Base-by-base conservation (phyloP, 768 basidiomycete species). In the Mycena venus region DNA sequence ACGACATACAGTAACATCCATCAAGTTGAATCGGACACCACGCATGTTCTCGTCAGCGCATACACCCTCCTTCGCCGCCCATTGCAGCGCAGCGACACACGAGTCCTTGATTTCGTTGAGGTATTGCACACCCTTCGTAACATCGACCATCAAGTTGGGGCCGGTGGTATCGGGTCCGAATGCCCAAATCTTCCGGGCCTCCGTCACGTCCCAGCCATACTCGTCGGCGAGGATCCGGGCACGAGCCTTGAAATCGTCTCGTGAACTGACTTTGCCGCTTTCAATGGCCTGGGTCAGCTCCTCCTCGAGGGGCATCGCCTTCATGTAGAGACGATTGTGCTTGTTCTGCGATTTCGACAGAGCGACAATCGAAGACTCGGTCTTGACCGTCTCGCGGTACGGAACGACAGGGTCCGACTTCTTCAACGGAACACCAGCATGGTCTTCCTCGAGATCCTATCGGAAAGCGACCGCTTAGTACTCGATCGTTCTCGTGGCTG, bases 51-150 rank as follows among this genome's bases (percentile, higher is more conserved):
- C 98, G 83, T 99, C 98, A 67, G 93, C 93, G 80, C 94, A 92
- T 79, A 95, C 97, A 90, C 96, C 96, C 86, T 99, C 98, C 90
- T 98, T 99, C 70, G 96, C 95, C 55, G 98, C 98, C 98, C 97
- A 99, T 86, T 99, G 98, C 93, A 99, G 96, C 58, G 96, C 97
- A 79, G 98, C 98, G 84, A 99, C 91, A 84, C 97, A 98, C 78
- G 98, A 99, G 85, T 99, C 98, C 90, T 99, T 99, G 90, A 99
- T 99, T 91, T 99, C 98, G 84, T 96, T 98, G 75, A 99, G 88
- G 88, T 98, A 99, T 83, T 99, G 98, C 72, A 98, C 96, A 88
- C 96, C 98, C 91, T 99, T 99, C 80, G 98, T 99, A 79, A 94
- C 95, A 86, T 99, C 98, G 80, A 98, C 96, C 85, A 99, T 86